Evolutionary conservation across 2,329 filamentous ascomycete genomes (phyloP), one percentile per base, ranked within the genome.

Genomic region (Penicillium freii): DNA sequence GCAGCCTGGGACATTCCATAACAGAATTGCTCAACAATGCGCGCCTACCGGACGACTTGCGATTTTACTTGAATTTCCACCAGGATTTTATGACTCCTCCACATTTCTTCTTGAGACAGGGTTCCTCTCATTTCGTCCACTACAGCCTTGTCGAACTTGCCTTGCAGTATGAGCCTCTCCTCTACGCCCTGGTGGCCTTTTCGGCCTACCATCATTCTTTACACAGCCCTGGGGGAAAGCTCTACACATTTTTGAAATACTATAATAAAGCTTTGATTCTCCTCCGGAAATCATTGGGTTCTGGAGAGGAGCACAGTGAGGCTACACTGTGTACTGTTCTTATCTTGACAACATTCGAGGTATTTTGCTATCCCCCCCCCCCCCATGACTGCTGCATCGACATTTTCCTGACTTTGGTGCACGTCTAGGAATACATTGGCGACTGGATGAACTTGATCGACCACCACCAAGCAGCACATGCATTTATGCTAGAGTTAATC

Each of bases 381-480:
- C 25, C 8, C 13, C 8, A 11, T 36, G 29, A 11, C 44, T 34
- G 33, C 39, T 55, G 29, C 36, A 27, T 21, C 9, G 2, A 34
- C 48, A 2, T 36, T 57, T 15, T 19, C 5, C 48, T 45, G 48
- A 21, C 21, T 34, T 52, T 57, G 59, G 68, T 52, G 36, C 48
- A 44, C 27, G 51, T 23, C n/a, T 67, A 96, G 91, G 94, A 97
- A 76, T 95, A 92, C 67, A 82, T 97, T 45, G 94, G 94, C 13
- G 94, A 99, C 71, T 97, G 92, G 92, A 86, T 95, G 52, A 97
- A 95, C 67, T 80, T 97, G 17, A 88, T 94, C 75, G 90, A 92
- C 23, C 94, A 97, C 71, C 92, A 97, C 72, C 91, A 89, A 70
- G 94, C 93, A 11, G 94, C 94, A 0, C 85, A 89, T 69, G 86